Conservation (phyloP, 2,329 filamentous ascomycete species). For the Malbranchea cinnamomea region DNA sequence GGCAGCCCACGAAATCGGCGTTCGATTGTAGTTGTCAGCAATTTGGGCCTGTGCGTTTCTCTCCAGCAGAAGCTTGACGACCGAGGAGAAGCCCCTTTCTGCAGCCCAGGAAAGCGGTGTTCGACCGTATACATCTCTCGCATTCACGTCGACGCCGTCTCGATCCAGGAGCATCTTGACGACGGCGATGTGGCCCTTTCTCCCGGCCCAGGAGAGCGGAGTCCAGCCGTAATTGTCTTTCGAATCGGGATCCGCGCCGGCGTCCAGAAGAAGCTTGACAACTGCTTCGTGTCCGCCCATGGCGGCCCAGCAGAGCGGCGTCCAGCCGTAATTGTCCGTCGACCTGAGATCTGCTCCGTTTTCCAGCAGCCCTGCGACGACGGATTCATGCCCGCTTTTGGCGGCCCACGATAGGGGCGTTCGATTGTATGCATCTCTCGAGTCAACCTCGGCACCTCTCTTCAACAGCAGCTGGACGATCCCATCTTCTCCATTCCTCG, state of each 20-base stretch:
- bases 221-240: conserved; percentile 24
- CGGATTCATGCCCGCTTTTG: neutral
- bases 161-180: conserved; percentile 15
- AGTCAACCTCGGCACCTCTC: conserved; percentile 6
- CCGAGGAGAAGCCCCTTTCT: neutral
- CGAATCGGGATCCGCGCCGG: conserved; percentile 20
- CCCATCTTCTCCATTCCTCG: conserved; percentile 1
- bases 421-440: conserved; percentile 1
- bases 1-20: too few relatives aligned
- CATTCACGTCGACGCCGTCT: conserved; percentile 4
- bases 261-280: conserved; percentile 7
- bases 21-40: too few relatives aligned
- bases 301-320: conserved; percentile 3
- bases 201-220: conserved; percentile 24
- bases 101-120: conserved; percentile 5
- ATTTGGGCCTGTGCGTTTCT: too few relatives aligned
- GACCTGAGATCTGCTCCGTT: too few relatives aligned
- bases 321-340: neutral
- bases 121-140: conserved; percentile 3
- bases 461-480: conserved; percentile 5
- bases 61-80: conserved; percentile 2
- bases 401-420: conserved; percentile 5
- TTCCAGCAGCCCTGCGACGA: conserved; percentile 2
- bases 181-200: conserved; percentile 22
- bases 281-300: conserved; percentile 1